Evolutionary conservation across 257 asterid genomes (phyloP).

Genomic region (Nicotiana undulata): DNA sequence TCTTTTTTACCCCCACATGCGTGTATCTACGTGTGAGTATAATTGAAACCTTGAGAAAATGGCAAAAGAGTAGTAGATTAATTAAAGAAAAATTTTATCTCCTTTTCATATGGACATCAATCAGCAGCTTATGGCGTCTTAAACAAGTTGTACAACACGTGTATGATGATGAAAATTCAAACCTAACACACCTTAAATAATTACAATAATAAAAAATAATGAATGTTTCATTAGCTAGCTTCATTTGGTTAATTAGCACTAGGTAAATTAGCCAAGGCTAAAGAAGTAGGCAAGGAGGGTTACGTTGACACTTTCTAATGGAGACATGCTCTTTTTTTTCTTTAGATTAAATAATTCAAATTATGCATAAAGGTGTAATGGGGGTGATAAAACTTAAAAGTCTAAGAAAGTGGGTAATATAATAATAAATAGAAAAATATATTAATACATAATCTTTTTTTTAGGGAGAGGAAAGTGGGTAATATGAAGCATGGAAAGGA

Average conservation of each 20-base stretch:
- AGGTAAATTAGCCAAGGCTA: slow-evolving; percentile 8
- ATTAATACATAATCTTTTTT: background rate
- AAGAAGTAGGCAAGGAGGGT: background rate
- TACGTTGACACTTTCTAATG: slow-evolving; percentile 18
- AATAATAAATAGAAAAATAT: background rate
- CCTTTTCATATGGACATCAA: slow-evolving; percentile 7
- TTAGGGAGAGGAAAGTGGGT: background rate
- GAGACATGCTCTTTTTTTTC: background rate
- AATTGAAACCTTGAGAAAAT: slow-evolving; percentile 5
- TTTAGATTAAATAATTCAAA: background rate
- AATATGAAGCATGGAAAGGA: slow-evolving; percentile 14
- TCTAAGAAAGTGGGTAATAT: slow-evolving; percentile 32
- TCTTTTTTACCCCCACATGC: background rate
- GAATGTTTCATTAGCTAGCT: background rate
- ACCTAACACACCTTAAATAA: slow-evolving; percentile 21
- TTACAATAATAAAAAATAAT: background rate
- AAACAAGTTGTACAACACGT: slow-evolving; percentile 25
- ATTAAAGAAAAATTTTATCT: background rate
- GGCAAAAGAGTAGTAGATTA: background rate
- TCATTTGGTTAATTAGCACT: slow-evolving; percentile 8
- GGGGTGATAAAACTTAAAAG: slow-evolving; percentile 33
- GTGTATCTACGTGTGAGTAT: background rate
- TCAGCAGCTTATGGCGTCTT: slow-evolving; percentile 13
- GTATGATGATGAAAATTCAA: slow-evolving; percentile 32
- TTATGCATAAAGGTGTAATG: background rate